These are phyloP conservation scores for Leccinum incarnatum DNA, from an alignment of 768 basidiomycete species.

Conservation along the genomic window DNA sequence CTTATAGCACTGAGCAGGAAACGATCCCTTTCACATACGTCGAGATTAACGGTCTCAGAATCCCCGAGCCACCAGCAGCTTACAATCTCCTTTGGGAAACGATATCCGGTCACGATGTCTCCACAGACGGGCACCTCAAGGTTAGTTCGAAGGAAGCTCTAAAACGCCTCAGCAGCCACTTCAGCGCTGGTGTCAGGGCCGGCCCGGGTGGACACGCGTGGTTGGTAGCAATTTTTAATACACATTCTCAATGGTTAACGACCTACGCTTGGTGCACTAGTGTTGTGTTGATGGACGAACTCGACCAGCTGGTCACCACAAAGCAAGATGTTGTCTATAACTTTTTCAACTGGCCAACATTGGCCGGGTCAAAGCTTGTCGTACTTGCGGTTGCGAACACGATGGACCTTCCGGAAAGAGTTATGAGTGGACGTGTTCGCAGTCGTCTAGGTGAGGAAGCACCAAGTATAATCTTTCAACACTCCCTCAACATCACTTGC, in stretches of 20 bases:
- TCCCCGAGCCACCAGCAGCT: constrained; percentile 90
- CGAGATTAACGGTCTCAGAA: constrained; percentile 94
- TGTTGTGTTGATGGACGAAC: constrained; percentile 96
- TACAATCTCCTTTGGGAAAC: constrained; percentile 93
- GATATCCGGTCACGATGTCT: constrained; percentile 75
- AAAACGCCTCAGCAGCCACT: constrained; percentile 73
- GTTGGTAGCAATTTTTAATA: constrained; percentile 43
- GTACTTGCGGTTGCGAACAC: constrained; percentile 98
- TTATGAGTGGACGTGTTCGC: constrained; percentile 87
- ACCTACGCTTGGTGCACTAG: constrained; percentile 38
- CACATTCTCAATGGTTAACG: background rate
- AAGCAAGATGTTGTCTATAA: constrained; percentile 99
- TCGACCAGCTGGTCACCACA: constrained; percentile 92
- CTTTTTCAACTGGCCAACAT: constrained; percentile 99
- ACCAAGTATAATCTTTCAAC: background rate
- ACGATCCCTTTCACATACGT: constrained; percentile 93
- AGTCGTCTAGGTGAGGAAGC: constrained; percentile 75
- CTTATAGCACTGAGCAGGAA: constrained; percentile 52
- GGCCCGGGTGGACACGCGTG: constrained; percentile 88
- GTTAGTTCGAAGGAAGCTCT: constrained; percentile 81
- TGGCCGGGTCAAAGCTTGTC: constrained; percentile 82
- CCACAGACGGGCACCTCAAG: constrained; percentile 58
- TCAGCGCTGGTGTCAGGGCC: constrained; percentile 56
- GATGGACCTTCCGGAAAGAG: constrained; percentile 95
- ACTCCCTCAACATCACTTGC: background rate